Percentiles rank a stretch among this genome's conserved stretches.
Evolutionary conservation across 1,139 yeast species (phyloP).

Genomic region (Taphrina communis): DNA sequence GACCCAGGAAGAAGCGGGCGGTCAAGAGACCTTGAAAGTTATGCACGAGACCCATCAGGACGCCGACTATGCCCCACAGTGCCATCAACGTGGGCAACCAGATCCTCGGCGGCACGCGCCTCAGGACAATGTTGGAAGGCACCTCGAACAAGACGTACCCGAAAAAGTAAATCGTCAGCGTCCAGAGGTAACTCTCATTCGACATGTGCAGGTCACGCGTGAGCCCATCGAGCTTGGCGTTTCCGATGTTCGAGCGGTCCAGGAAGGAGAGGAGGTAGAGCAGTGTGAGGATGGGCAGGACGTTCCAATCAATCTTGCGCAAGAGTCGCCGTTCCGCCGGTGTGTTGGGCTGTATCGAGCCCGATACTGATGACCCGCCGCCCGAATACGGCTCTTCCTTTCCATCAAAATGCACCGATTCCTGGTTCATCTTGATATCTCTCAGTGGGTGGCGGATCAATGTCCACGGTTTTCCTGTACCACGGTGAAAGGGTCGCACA

Average conservation of each 20-base stretch:
- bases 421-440: conserved; percentile 1
- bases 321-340: conserved; percentile 48
- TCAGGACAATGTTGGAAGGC: conserved; percentile 67
- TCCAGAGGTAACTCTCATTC: conserved; percentile 62
- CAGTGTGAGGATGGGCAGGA: conserved; percentile 63
- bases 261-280: conserved; percentile 66
- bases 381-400: neutral
- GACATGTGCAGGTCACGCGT: conserved; percentile 56
- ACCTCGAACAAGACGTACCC: conserved; percentile 74
- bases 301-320: conserved; percentile 60
- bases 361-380: neutral
- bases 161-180: conserved; percentile 70
- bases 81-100: conserved; percentile 49
- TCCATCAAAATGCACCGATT: neutral
- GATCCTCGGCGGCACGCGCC: conserved; percentile 65
- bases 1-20: conserved; percentile 74
- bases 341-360: conserved; percentile 11
- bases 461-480: no score
- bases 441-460: no score
- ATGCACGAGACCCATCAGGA: conserved; percentile 59
- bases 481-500: no score
- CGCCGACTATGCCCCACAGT: conserved; percentile 52
- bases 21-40: conserved; percentile 65
- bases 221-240: conserved; percentile 65
- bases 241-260: conserved; percentile 68